Evolutionary conservation across 2,329 filamentous ascomycete species (phyloP).

Genomic region (Aspergillus sp.): DNA sequence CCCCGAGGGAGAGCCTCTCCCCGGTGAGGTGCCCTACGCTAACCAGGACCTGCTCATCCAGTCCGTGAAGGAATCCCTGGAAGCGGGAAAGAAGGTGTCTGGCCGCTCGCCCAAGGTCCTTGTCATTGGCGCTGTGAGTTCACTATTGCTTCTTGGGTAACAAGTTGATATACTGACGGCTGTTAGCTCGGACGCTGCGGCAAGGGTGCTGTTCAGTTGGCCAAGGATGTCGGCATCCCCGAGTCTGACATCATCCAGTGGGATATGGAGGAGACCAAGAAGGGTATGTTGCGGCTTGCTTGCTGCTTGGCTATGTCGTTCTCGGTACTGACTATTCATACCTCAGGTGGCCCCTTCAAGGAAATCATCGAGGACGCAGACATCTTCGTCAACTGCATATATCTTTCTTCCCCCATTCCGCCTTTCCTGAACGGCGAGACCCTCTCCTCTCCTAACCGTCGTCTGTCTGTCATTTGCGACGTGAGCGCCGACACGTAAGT

Average conservation of each 20-base stretch:
- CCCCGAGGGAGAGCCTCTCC: slow-evolving; percentile 64
- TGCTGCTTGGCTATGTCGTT: background rate
- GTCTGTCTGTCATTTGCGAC: slow-evolving; percentile 77
- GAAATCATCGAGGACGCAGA: slow-evolving; percentile 70
- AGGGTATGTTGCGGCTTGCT: slow-evolving; percentile 41
- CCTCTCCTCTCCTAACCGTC: slow-evolving; percentile 66
- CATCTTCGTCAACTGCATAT: slow-evolving; percentile 87
- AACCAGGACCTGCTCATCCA: slow-evolving; percentile 72
- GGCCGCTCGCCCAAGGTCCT: slow-evolving; percentile 71
- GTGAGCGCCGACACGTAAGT: slow-evolving; percentile 52
- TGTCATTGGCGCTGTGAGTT: slow-evolving; percentile 70
- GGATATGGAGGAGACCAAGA: slow-evolving; percentile 78
- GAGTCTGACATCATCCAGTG: slow-evolving; percentile 67
- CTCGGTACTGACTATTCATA: slow-evolving; percentile 20
- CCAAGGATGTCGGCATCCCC: slow-evolving; percentile 70
- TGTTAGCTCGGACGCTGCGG: slow-evolving; percentile 65
- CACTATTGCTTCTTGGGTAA: background rate
- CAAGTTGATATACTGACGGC: background rate
- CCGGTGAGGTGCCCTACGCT: slow-evolving; percentile 56
- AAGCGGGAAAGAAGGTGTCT: slow-evolving; percentile 63
- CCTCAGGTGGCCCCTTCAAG: slow-evolving; percentile 65
- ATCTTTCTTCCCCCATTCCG: slow-evolving; percentile 74
- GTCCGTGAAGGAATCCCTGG: slow-evolving; percentile 71
- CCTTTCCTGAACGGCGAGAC: slow-evolving; percentile 74
- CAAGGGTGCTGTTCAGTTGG: slow-evolving; percentile 77